Evolutionary conservation across 768 basidiomycete genomes (phyloP).

Genomic region (Gautieria morchelliformis): DNA sequence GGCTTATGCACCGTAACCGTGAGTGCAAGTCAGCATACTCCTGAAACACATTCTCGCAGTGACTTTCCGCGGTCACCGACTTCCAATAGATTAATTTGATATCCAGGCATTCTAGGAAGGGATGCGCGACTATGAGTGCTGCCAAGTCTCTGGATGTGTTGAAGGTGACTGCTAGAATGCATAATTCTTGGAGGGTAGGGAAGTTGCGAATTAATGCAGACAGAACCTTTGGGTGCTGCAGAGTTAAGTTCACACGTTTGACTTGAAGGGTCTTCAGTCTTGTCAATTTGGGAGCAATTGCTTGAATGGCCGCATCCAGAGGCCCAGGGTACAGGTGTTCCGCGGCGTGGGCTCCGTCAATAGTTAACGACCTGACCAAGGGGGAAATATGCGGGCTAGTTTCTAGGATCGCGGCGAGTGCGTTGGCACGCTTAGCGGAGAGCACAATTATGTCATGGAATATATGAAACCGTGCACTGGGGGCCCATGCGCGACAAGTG

Average conservation of each 20-base stretch:
- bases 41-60: not conserved
- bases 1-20: not conserved
- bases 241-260: not conserved
- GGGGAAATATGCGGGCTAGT: not conserved
- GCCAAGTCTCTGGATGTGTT: not conserved
- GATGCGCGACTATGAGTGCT: not conserved
- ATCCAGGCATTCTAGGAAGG: not conserved
- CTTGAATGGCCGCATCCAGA: no score
- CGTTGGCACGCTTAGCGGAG: no score
- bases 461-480: no score
- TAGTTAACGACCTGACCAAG: no score
- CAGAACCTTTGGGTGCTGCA: not conserved
- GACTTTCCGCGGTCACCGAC: not conserved
- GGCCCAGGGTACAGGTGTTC: no score
- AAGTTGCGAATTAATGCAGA: no score
- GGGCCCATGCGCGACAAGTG: no score
- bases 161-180: not conserved
- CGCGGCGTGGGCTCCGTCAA: no score
- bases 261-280: no score
- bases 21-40: not conserved
- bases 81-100: not conserved
- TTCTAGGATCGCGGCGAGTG: not conserved
- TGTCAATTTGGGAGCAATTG: no score
- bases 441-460: no score
- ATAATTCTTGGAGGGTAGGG: no score